phyloP scores from a whole-genome alignment of 2,329 filamentous ascomycete genomes.

The Penicillium sp. region DNA sequence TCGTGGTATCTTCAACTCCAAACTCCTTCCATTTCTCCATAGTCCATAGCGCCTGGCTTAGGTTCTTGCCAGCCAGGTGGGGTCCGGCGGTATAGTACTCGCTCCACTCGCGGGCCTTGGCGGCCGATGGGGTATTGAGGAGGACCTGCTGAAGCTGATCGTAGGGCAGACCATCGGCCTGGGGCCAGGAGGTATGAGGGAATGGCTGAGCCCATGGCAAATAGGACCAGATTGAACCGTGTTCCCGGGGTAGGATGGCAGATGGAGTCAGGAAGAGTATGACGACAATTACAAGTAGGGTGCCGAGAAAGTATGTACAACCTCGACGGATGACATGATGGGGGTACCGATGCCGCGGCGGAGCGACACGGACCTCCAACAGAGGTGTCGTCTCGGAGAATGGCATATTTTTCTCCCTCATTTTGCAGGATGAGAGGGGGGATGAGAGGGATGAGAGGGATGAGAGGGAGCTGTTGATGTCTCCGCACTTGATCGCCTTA shows the following conservation, averaged over 20 bases:
- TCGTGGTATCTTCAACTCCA: conserved; percentile 54
- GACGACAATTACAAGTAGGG: conserved; percentile 36
- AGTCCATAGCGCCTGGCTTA: conserved; percentile 73
- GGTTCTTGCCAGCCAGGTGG: conserved; percentile 72
- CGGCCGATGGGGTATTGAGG: conserved; percentile 49
- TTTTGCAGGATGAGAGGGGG: conserved; percentile 11
- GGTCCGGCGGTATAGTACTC: conserved; percentile 70
- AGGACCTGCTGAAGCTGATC: conserved; percentile 53
- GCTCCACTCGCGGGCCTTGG: conserved; percentile 65
- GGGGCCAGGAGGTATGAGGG: conserved; percentile 39
- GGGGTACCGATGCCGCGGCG: conserved; percentile 38
- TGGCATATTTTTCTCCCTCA: conserved; percentile 38
- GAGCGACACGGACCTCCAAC: conserved; percentile 39
- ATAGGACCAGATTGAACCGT: conserved; percentile 38
- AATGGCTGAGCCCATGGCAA: conserved; percentile 38
- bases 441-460: conserved; percentile 1
- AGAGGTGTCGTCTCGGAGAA: conserved; percentile 41
- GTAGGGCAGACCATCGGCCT: conserved; percentile 47
- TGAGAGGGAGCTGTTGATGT: conserved; percentile 2
- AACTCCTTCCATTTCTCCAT: conserved; percentile 66
- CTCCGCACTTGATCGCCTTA: conserved; percentile 19
- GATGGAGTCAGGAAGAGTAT: conserved; percentile 41
- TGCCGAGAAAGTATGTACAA: conserved; percentile 39
- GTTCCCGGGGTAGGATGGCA: conserved; percentile 35
- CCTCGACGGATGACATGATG: conserved; percentile 41